Conservation (phyloP, 2,329 filamentous ascomycete species). For the Sporothrix phasma region DNA sequence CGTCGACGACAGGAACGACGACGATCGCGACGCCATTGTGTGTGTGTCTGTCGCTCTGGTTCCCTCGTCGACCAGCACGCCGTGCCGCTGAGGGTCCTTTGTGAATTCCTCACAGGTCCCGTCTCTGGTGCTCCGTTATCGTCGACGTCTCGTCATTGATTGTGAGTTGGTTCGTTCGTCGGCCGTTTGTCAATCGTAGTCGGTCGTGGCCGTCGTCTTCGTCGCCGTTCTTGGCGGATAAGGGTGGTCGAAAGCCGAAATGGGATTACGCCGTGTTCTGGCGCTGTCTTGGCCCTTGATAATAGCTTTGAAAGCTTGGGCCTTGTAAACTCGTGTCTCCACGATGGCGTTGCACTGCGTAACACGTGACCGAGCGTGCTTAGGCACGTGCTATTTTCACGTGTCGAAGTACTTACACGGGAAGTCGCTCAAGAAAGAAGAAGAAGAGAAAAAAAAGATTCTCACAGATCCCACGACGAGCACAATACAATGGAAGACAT, state of each 20-base stretch:
- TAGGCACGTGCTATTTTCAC: background rate
- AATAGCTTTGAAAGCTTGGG: background rate
- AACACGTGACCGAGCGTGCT: background rate
- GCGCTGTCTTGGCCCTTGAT: background rate
- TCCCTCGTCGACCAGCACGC: slow-evolving; percentile 3
- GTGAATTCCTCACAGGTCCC: background rate
- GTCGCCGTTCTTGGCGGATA: background rate
- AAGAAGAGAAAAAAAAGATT: background rate
- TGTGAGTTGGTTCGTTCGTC: background rate
- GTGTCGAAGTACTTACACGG: background rate
- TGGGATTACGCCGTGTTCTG: slow-evolving; percentile 1
- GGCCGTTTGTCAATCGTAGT: background rate
- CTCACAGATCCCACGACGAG: background rate
- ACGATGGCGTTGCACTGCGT: background rate
- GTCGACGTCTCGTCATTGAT: background rate
- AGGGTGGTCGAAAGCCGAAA: background rate
- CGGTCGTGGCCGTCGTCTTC: background rate
- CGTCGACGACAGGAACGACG: slow-evolving; percentile 10
- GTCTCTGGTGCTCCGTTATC: background rate
- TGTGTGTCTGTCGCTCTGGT: background rate
- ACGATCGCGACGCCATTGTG: slow-evolving; percentile 14
- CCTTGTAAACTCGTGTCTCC: background rate
- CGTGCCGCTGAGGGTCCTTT: background rate
- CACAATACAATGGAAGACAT: too few relatives aligned
- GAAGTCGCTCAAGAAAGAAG: background rate